These are phyloP conservation scores for Selenicereus undatus DNA, from an alignment of 148 eudicot genomes.

Conservation along the genomic window DNA sequence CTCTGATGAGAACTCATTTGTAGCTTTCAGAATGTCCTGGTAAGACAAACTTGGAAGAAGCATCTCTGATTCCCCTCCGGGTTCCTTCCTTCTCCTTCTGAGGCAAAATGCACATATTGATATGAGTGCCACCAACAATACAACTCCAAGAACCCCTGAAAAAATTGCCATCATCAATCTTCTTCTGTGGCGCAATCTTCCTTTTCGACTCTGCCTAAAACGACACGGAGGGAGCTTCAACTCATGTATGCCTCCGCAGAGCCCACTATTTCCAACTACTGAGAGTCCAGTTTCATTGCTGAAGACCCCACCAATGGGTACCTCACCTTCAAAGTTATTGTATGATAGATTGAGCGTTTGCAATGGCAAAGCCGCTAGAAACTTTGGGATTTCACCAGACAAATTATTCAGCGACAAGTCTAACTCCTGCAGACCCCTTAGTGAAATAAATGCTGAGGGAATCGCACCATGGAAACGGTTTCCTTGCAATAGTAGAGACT, in stretches of 20 bases:
- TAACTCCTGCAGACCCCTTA: conserved; percentile 24
- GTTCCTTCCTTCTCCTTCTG: not conserved
- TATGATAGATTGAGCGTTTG: conserved; percentile 25
- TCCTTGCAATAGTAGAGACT: conserved; percentile 17
- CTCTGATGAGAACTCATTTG: too few species aligned
- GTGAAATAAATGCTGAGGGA: conserved; percentile 20
- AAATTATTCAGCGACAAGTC: conserved; percentile 41
- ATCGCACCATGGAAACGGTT: conserved; percentile 39
- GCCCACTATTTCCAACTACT: conserved; percentile 29
- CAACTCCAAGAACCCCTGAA: conserved; percentile 7
- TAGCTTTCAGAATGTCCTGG: not conserved
- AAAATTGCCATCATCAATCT: conserved; percentile 9
- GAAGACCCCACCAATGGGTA: conserved; percentile 38
- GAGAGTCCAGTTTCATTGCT: conserved; percentile 23
- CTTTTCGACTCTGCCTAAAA: not conserved
- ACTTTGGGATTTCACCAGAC: conserved; percentile 37
- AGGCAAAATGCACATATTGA: not conserved
- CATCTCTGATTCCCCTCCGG: not conserved
- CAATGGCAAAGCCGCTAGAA: conserved; percentile 15
- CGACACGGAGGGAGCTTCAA: conserved; percentile 29
- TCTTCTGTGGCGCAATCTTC: not conserved
- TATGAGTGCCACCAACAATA: not conserved
- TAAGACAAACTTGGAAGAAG: conserved; percentile 22
- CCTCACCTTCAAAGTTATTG: conserved; percentile 40
- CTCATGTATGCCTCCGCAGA: conserved; percentile 41